Evolutionary conservation across 495 filamentous ascomycete genomes (phyloP).

Genomic region (Xanthoparmelia taractica): DNA sequence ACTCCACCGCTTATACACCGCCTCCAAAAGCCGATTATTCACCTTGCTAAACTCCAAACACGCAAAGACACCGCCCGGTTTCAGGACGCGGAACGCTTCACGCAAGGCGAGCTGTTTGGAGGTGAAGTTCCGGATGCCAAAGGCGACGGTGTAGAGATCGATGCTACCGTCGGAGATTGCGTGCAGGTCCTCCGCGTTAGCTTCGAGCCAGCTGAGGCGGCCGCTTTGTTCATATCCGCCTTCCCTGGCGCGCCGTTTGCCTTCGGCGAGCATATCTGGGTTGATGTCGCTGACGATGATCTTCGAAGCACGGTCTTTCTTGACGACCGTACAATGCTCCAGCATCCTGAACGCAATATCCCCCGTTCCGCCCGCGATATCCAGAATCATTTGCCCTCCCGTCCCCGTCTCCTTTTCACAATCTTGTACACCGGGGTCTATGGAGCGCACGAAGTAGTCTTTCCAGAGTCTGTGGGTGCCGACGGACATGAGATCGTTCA

Average conservation of each 20-base stretch:
- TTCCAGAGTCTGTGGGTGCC: slow-evolving; percentile 98
- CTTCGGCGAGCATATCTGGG: slow-evolving; percentile 83
- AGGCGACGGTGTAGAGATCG: slow-evolving; percentile 95
- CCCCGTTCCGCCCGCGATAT: slow-evolving; percentile 94
- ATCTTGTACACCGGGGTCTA: slow-evolving; percentile 69
- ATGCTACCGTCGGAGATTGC: slow-evolving; percentile 56
- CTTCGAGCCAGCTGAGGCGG: slow-evolving; percentile 72
- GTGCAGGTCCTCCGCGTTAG: slow-evolving; percentile 77
- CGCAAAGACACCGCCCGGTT: slow-evolving; percentile 91
- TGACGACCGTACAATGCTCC: slow-evolving; percentile 75
- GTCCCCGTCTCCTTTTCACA: slow-evolving; percentile 21
- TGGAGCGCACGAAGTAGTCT: slow-evolving; percentile 87
- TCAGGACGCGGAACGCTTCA: slow-evolving; percentile 80
- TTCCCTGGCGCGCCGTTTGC: slow-evolving; percentile 60
- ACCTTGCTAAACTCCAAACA: slow-evolving; percentile 94
- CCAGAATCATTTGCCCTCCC: slow-evolving; percentile 60
- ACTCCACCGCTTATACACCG: slow-evolving; percentile 92
- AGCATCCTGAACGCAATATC: slow-evolving; percentile 98
- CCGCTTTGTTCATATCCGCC: slow-evolving; percentile 51
- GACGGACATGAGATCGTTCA: slow-evolving; percentile 99
- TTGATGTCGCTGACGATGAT: slow-evolving; percentile 96
- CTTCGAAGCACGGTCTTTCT: slow-evolving; percentile 65
- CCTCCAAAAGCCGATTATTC: slow-evolving; percentile 62
- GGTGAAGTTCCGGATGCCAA: slow-evolving; percentile 95
- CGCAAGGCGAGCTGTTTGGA: slow-evolving; percentile 69